A percentile compares a stretch with the other conserved stretches of the same genome.
These are phyloP conservation scores for Puccinia sorghi DNA, from an alignment of 1,284 basidiomycete genomes.

Conservation along the genomic window DNA sequence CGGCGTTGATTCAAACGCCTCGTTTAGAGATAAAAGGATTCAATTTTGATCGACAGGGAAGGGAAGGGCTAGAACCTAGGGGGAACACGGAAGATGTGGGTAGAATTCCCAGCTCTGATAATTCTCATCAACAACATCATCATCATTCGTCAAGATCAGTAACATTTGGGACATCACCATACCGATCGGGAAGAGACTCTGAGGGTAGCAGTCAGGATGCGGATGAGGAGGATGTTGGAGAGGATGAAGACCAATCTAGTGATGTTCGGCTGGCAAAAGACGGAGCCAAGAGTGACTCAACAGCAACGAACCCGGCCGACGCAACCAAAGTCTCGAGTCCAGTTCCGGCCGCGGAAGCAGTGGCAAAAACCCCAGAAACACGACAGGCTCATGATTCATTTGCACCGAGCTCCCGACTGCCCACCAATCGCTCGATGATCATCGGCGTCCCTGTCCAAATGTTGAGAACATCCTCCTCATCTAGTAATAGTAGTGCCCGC, in stretches of 20 bases:
- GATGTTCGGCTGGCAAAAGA: slow-evolving; percentile 2
- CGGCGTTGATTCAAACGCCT: slow-evolving; percentile 38
- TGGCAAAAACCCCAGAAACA: background rate
- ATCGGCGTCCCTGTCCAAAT: slow-evolving; percentile 31
- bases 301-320: slow-evolving; percentile 3
- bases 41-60: background rate
- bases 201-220: slow-evolving; percentile 46
- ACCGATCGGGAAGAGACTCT: slow-evolving; percentile 31
- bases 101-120: slow-evolving; percentile 17
- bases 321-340: background rate
- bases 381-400: background rate
- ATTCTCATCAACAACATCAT: slow-evolving; percentile 14
- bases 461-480: slow-evolving; percentile 18
- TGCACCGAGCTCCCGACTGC: slow-evolving; percentile 5
- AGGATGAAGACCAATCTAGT: slow-evolving; percentile 44
- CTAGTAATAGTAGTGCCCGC: slow-evolving; percentile 13
- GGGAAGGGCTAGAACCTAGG: background rate
- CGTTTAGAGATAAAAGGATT: slow-evolving; percentile 40
- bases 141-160: slow-evolving; percentile 11
- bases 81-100: background rate
- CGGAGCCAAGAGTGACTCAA: background rate
- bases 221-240: slow-evolving; percentile 47
- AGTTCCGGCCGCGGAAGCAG: background rate
- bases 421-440: slow-evolving; percentile 25
- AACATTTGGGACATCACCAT: slow-evolving; percentile 22